Percentiles rank a stretch among this genome's conserved stretches.
These are phyloP conservation scores for Nissolia schottii DNA, from an alignment of 306 rosid genomes.

Conservation along the genomic window DNA sequence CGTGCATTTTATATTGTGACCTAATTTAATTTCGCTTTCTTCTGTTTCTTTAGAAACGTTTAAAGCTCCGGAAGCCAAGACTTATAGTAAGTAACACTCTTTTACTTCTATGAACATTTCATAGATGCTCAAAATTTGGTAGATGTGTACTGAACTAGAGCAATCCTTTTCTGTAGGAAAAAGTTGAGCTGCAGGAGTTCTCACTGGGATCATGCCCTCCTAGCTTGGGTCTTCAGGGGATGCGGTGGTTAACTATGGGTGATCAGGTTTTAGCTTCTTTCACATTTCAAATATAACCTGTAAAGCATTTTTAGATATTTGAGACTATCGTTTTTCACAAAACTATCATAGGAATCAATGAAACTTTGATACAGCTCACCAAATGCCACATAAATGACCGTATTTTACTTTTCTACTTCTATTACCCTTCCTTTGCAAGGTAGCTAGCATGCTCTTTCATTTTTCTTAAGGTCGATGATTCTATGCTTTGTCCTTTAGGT, in stretches of 20 bases:
- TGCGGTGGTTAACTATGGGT: conserved; percentile 74
- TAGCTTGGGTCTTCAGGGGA: conserved; percentile 77
- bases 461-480: conserved; percentile 12
- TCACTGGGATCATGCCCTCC: conserved; percentile 91
- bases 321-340: neutral
- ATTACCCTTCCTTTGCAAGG: neutral
- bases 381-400: neutral
- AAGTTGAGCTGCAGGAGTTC: conserved; percentile 71
- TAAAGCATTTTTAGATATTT: neutral
- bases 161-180: conserved; percentile 57
- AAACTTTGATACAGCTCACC: neutral
- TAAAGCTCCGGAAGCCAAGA: conserved; percentile 75
- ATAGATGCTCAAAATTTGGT: conserved; percentile 20
- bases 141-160: conserved; percentile 16
- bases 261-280: conserved; percentile 64
- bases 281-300: conserved; percentile 13
- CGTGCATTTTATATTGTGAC: conserved; percentile 12
- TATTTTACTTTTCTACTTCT: neutral
- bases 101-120: conserved; percentile 3
- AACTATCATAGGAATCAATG: neutral
- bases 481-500: neutral
- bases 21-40: conserved; percentile 7
- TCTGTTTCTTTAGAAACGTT: conserved; percentile 57
- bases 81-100: conserved; percentile 57
- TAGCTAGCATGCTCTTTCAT: neutral